Evolutionary conservation across 129 eudicot species (phyloP), one percentile per base, ranked within the genome.

Genomic region (Helichrysum umbraculigerum): DNA sequence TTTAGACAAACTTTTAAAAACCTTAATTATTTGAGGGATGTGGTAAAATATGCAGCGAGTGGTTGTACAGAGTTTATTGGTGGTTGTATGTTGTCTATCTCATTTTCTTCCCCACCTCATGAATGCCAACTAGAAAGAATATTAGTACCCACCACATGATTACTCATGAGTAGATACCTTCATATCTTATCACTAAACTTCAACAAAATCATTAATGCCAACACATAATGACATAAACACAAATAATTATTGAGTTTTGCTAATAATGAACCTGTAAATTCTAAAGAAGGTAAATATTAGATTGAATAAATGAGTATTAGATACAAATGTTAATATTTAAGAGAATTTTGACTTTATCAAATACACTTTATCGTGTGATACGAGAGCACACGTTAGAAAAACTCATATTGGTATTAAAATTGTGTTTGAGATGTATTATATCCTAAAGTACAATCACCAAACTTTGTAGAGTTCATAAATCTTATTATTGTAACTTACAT

Each of bases 31-130:
- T 2, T 73, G 15, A 19, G 14, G 4, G 19, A 72, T 57, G 56
- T 17, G 57, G 22, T 41, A 60, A 60, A 73, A 59, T 20, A 59
- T 2, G 28, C 28, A 60, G 25, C 68, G 60, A 74, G 59, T 59
- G 68, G 41, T 74, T 74, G 69, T 66, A 74, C 68, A 63, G 16
- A 64, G 69, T 34, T 64, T 30, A 32, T 64, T 64, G 20, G 17
- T 64, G 68, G 69, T 64, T 64, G 69, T 30, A 62, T n/a, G 4
- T 44, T 44, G 14, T 63, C 20, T 75, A 41, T 75, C 79, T 42
- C 64, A 39, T 75, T 75, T 44, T 64, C 63, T 44, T 75, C 78
- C 79, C 79, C 72, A 75, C 79, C 72, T 75, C 63, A 75, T 75
- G 72, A 75, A 63, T 75, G 71, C 62, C 79, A 75, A 68, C 62